Evolutionary conservation across 2,329 filamentous ascomycete genomes (phyloP), one percentile per base, ranked within the genome.

Genomic region (Cytospora mali): DNA sequence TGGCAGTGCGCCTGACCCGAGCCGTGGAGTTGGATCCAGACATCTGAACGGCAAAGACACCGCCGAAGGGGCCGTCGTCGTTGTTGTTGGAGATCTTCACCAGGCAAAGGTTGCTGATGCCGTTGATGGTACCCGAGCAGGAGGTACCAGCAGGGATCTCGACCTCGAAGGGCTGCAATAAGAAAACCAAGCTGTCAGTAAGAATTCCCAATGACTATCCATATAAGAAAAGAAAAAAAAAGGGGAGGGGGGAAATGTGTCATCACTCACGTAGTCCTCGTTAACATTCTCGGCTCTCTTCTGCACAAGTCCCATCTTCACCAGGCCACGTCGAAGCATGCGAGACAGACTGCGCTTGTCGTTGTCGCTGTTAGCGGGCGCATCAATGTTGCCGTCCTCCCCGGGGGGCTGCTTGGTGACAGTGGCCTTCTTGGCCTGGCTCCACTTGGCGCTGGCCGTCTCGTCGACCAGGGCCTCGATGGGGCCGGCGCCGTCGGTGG

Each of bases 1-100:
- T 46, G 42, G 21, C 42, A 10, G 42, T n/a, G 21, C 42, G 42
- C n/a, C 42, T 46, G 42, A 13, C 42, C n/a, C 42, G n/a, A 21
- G n/a, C 21, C n/a, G 42, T 46, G 4, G 42, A 23, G 42, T 46
- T 46, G 42, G 42, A 46, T 21, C 66, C 64, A 14, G 65, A 73
- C 58, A 77, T 75, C 71, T 79, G 77, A 64, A 79, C 71, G n/a
- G 76, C 72, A 10, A 78, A 66, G 28, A 76, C 71, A 23, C 77
- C 77, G 49, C 76, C 77, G 66, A 80, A 79, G 9, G 77, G 77
- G 0, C 77, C 78, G 2, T 74, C 75, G 11, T 62, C 61, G 68
- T 76, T 76, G 60, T 68, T 68, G 71, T 80, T 80, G 60, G 75
- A 75, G 62, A 80, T 74, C 73, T 79, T 79, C 66, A 78, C 71